Percentiles rank a stretch among this genome's conserved stretches.
Evolutionary conservation across 2,329 filamentous ascomycete genomes (phyloP).

Genomic region (Metarhizium album): DNA sequence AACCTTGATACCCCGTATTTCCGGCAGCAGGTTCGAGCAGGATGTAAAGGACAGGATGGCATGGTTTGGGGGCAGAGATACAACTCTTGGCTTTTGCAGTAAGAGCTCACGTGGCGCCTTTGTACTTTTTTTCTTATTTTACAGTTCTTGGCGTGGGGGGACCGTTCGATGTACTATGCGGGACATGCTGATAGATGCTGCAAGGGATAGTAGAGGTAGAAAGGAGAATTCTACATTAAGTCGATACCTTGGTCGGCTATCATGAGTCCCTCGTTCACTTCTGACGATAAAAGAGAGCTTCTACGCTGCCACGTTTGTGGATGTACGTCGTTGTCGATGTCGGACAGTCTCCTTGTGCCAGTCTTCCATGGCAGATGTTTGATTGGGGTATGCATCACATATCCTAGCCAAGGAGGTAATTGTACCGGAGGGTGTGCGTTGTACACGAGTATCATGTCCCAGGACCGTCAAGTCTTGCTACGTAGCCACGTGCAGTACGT

Average conservation of each 20-base stretch:
- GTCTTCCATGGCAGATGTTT: no score
- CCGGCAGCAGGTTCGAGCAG: background rate
- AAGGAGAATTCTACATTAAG: background rate
- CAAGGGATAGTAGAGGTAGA: background rate
- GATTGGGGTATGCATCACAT: no score
- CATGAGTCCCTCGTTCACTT: background rate
- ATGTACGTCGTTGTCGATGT: background rate
- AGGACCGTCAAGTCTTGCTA: background rate
- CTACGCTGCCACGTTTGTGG: background rate
- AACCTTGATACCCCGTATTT: constrained; percentile 7
- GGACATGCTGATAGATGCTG: background rate
- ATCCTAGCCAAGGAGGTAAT: no score
- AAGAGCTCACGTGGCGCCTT: background rate
- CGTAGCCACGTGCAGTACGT: background rate
- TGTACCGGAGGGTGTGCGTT: no score
- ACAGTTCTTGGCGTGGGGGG: background rate
- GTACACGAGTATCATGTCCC: background rate
- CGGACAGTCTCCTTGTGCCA: no score
- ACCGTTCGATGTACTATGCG: background rate
- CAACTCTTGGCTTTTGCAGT: background rate
- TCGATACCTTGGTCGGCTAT: background rate
- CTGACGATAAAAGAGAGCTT: background rate
- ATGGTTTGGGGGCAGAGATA: background rate
- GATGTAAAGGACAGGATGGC: background rate
- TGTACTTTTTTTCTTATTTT: background rate